Conservation (phyloP, 139 green algal genomes). For the Auxenochlorella pyrenoidosa region DNA sequence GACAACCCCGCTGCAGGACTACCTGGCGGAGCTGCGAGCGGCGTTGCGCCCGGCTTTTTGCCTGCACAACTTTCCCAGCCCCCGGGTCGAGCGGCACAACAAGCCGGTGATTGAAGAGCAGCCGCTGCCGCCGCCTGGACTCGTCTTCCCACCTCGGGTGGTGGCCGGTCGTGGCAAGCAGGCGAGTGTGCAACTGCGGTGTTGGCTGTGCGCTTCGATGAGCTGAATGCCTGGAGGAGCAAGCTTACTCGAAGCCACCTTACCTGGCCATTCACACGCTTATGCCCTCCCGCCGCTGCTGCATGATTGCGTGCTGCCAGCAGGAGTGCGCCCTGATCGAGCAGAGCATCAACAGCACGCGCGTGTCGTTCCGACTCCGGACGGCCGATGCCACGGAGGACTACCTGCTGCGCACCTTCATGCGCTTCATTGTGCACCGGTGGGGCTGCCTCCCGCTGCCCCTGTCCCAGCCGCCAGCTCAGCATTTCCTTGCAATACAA, state of each 20-base stretch:
- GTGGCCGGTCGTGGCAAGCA: slow-evolving; percentile 48
- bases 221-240: too few relatives aligned
- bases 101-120: slow-evolving; percentile 67
- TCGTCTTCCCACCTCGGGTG: slow-evolving; percentile 56
- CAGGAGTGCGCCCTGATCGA: slow-evolving; percentile 73
- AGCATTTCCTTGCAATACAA: neutral
- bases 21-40: slow-evolving; percentile 11
- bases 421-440: slow-evolving; percentile 70
- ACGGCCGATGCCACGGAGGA: slow-evolving; percentile 52
- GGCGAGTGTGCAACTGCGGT: neutral
- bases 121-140: slow-evolving; percentile 30
- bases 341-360: slow-evolving; percentile 65
- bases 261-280: neutral
- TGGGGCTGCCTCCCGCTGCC: neutral
- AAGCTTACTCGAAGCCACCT: neutral
- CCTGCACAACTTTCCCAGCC: slow-evolving; percentile 52
- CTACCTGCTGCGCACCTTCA: slow-evolving; percentile 62
- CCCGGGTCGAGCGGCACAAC: slow-evolving; percentile 66
- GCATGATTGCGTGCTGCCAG: neutral
- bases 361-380: slow-evolving; percentile 66
- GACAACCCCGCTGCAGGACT: neutral
- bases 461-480: neutral
- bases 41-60: slow-evolving; percentile 51
- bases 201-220: neutral
- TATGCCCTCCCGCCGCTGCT: neutral